Base-by-base conservation (phyloP, 805 yeast genomes). In the Pichia gijzeniarum region DNA sequence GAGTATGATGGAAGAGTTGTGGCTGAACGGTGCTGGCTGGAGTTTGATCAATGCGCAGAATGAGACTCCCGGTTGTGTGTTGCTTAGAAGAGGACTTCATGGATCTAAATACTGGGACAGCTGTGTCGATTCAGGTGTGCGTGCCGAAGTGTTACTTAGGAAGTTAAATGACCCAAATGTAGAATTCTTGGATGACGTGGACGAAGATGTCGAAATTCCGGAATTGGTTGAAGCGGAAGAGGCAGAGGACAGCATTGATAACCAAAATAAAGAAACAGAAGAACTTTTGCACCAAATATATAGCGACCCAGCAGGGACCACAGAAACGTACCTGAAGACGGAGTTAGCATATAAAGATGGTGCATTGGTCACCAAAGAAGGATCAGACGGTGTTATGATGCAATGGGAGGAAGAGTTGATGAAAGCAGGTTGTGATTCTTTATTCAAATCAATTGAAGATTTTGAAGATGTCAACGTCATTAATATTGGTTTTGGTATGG, bases 401-500 rank as follows among this genome's bases (percentile, higher is more conserved):
- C 84, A 83, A 54, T 90, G 98, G 98, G 98, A 90, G 61, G 73
- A 79, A 4, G 76, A 79, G 18, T 70, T 90, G 45, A 90, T 90
- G 98, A 69, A 73, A 43, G 71, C 81, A 14, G 95, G 95, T 1
- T 83, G 95, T 45, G 80, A 84, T 30, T 68, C 91, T 0, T 60
- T 91, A n/a, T 80, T 82, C 59, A 69, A 69, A 40, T 69, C 77
- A 1, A 55, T 65, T 12, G 61, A 56, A 7, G 65, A 54, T 25
- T 62, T 59, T 1, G 61, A 60, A 1, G 69, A 71, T 31, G 60
- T 69, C 9, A 74, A 69, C 34, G 79, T 91, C 2, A 68, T 91
- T 32, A 90, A 90, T 57, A 85, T 90, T 34, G 98, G 98, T 0
- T 90, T 91, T 61, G 98, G 98, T 2, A 87, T 90, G 96, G 98